Conservation (phyloP, 257 asterid species). For the Dorcoceras hygrometricum region DNA sequence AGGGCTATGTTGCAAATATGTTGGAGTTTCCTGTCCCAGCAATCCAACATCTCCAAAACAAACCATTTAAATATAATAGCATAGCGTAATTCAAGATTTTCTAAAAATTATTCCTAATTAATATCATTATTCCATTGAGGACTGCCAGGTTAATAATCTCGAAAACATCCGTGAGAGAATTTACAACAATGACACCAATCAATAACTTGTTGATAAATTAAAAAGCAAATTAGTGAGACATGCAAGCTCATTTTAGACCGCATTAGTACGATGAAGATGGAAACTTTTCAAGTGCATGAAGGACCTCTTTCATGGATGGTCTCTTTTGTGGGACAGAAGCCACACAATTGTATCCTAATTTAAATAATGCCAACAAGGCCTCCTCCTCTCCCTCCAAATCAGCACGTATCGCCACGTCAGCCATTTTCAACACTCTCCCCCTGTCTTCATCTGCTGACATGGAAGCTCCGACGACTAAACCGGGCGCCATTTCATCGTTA, state of each 20-base stretch:
- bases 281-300: conserved; percentile 76
- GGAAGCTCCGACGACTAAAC: conserved; percentile 32
- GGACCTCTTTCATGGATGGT: conserved; percentile 80
- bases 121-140: too few relatives aligned
- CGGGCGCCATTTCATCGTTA: conserved; percentile 64
- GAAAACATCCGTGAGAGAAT: too few relatives aligned
- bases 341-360: conserved; percentile 67
- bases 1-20: too few relatives aligned
- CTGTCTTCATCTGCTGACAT: conserved; percentile 44
- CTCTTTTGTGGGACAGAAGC: conserved; percentile 78
- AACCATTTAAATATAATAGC: too few relatives aligned
- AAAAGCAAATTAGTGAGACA: background rate
- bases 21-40: too few relatives aligned
- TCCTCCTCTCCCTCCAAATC: conserved; percentile 87
- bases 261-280: conserved; percentile 36
- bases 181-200: background rate
- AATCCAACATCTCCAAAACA: too few relatives aligned
- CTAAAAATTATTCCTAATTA: too few relatives aligned
- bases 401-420: conserved; percentile 73
- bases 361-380: conserved; percentile 53
- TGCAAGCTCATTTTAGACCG: conserved; percentile 27
- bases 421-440: conserved; percentile 53
- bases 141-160: background rate
- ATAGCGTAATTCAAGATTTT: too few relatives aligned
- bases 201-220: too few relatives aligned